These are phyloP conservation scores for Calonectria pteridis DNA, from an alignment of 2,329 filamentous ascomycete species.

Conservation along the genomic window DNA sequence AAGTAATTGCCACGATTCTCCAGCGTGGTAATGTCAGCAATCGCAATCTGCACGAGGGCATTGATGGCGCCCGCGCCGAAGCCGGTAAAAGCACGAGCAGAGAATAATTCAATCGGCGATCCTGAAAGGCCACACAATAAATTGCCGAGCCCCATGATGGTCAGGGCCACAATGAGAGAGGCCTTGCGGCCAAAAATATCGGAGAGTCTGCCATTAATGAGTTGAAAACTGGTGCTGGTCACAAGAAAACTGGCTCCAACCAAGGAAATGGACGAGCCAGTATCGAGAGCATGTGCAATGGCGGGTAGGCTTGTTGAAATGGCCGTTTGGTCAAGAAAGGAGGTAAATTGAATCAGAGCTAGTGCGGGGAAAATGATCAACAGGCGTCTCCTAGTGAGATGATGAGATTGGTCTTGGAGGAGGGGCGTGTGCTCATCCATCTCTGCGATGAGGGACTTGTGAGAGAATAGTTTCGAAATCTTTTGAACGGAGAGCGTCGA, in stretches of 20 bases:
- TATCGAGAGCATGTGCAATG: not conserved
- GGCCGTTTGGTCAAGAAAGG: not conserved
- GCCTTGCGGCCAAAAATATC: not conserved
- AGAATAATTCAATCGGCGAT: not conserved
- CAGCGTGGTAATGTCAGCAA: not conserved
- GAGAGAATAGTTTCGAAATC: too few species aligned
- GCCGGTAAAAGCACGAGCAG: not conserved
- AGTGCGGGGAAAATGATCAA: not conserved
- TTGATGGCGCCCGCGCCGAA: not conserved
- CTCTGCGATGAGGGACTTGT: not conserved
- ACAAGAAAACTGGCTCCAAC: not conserved
- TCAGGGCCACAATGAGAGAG: not conserved
- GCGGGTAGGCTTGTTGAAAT: not conserved
- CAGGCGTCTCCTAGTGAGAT: not conserved
- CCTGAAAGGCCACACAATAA: not conserved
- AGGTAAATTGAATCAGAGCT: not conserved
- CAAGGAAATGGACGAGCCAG: not conserved
- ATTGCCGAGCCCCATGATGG: not conserved
- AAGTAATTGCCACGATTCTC: not conserved
- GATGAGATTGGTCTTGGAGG: not conserved
- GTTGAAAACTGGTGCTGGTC: not conserved
- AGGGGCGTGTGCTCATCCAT: not conserved
- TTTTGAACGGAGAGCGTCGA: too few species aligned
- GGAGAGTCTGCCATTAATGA: slow-evolving; percentile 1
- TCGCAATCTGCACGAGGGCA: not conserved